Percentiles rank a stretch among this genome's conserved stretches.
Conservation (phyloP, 2,329 filamentous ascomycete species). For the Venturia carpophila region DNA sequence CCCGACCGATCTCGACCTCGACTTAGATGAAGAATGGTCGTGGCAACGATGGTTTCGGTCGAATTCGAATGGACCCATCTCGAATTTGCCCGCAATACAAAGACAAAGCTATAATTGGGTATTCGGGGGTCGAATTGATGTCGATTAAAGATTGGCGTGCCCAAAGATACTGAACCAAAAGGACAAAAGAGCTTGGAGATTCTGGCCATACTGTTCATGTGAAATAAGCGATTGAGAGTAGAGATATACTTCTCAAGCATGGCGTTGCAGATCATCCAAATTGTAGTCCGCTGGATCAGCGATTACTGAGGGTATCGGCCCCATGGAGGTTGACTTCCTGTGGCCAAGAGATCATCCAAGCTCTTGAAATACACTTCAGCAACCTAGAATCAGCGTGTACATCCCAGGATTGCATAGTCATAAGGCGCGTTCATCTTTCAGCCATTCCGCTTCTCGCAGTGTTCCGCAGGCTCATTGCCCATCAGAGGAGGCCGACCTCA, state of each 20-base stretch:
- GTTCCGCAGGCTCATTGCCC: not conserved
- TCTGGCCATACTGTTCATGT: not conserved
- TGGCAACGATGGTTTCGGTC: no score
- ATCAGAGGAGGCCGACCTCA: not conserved
- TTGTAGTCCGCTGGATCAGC: not conserved
- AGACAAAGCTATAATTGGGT: no score
- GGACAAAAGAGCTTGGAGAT: not conserved
- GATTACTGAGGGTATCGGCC: not conserved
- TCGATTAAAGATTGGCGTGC: no score
- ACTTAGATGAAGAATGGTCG: no score
- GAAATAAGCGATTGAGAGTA: not conserved
- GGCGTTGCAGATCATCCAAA: not conserved
- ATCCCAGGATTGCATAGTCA: not conserved
- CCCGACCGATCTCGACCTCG: no score
- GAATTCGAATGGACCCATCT: no score
- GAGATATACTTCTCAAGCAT: not conserved
- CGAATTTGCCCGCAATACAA: no score
- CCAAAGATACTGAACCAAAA: not conserved
- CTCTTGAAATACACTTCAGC: not conserved
- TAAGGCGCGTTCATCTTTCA: not conserved
- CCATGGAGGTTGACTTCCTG: not conserved
- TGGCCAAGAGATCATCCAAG: not conserved
- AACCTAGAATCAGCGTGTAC: not conserved
- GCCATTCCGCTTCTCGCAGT: not conserved
- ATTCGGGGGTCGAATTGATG: no score